Base-by-base conservation (phyloP, 2,329 filamentous ascomycete genomes). In the Sporothrix protearum region DNA sequence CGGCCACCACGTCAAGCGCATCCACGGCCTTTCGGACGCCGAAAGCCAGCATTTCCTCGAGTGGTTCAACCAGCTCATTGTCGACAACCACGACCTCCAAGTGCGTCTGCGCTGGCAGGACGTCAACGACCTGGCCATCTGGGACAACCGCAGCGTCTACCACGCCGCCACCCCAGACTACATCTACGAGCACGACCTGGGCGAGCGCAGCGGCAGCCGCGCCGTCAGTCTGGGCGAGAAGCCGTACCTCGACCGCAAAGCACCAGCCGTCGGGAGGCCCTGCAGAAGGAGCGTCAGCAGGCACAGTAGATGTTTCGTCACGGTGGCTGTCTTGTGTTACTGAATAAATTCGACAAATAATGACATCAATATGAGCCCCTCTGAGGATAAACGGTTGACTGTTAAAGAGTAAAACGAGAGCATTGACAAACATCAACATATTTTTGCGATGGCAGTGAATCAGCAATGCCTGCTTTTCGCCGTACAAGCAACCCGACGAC, bases 71-170 rank as follows among this genome's bases (percentile, higher is more conserved):
- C 78, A 82, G 49, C 78, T 87, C 12, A 79, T 88, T 0, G 80
- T 82, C 57, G 83, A 87, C 76, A 87, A 88, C 76, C 86, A 88
- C 75, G 85, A 87, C 75, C 77, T 88, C 57, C 86, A 88, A 77
- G 84, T 87, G 1, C 79, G 85, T 3, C 77, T 80, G 71, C 78
- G 77, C 71, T 85, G 83, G 84, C 74, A 80, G 72, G 78, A 81
- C 59, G 77, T 77, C 8, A 83, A 85, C 66, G 86, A 88, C 42
- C 69, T 79, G 76, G 86, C 85, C 1, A 87, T 88, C 73, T 88
- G 86, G 86, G 86, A 88, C 73, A 88, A 88, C 74, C 80, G 86
- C 8, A 84, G 81, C n/a, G 84, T 84, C 0, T 88, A 84, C 75
- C 86, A 88, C 74, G 82, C 83, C 1, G 86, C 85, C 0, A 88